phyloP scores from a whole-genome alignment of 257 asterid species.

The Penstemon barbatus region DNA sequence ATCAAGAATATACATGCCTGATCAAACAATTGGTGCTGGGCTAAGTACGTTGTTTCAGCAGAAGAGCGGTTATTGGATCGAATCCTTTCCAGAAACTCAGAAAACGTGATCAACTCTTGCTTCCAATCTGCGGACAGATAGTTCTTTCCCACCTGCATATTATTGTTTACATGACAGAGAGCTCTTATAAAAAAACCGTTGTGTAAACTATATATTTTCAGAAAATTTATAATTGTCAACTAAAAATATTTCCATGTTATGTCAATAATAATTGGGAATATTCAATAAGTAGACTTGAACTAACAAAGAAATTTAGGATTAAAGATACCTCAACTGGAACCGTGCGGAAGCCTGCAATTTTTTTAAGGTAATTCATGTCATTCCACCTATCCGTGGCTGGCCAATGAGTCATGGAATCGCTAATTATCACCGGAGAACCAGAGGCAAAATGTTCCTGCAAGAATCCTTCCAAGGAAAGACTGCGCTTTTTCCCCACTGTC shows the following conservation, averaged over 20 bases:
- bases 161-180: neutral
- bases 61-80: conserved; percentile 45
- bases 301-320: neutral
- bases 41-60: conserved; percentile 59
- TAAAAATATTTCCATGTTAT: neutral
- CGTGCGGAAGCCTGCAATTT: conserved; percentile 86
- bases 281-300: neutral
- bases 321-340: conserved; percentile 91
- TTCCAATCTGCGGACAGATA: conserved; percentile 65
- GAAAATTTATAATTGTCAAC: neutral
- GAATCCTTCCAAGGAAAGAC: conserved; percentile 54
- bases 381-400: conserved; percentile 86
- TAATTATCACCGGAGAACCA: conserved; percentile 54
- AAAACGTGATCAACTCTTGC: conserved; percentile 84
- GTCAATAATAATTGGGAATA: neutral
- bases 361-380: conserved; percentile 75
- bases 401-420: conserved; percentile 89
- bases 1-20: conserved; percentile 49
- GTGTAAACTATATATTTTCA: too few species aligned
- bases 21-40: conserved; percentile 95
- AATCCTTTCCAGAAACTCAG: conserved; percentile 88
- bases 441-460: conserved; percentile 44
- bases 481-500: conserved; percentile 37
- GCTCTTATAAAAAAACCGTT: neutral
- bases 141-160: conserved; percentile 59